Evolutionary conservation across 2,329 filamentous ascomycete genomes (phyloP).

Genomic region (Harringtonia aguacate): DNA sequence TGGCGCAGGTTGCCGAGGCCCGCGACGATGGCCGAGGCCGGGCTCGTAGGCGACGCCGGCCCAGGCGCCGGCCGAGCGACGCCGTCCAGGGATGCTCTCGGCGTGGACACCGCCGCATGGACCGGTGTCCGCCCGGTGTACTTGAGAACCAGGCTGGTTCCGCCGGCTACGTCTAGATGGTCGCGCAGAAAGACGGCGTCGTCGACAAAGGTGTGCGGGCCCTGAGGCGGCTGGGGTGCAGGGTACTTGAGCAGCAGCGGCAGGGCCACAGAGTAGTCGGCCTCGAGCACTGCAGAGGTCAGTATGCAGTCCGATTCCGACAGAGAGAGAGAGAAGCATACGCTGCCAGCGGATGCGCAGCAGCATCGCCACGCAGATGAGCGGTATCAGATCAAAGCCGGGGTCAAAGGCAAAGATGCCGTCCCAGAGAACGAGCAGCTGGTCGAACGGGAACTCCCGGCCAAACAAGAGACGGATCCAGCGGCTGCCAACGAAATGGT

Average conservation of each 20-base stretch:
- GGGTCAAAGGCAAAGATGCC: slow-evolving; percentile 80
- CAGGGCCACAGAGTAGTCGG: slow-evolving; percentile 79
- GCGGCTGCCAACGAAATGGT: slow-evolving; percentile 50
- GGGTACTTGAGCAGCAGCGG: slow-evolving; percentile 79
- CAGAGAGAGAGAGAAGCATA: slow-evolving; percentile 29
- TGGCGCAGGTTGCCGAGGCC: slow-evolving; percentile 26
- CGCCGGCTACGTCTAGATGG: slow-evolving; percentile 52
- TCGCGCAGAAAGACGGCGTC: slow-evolving; percentile 69
- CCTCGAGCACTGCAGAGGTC: slow-evolving; percentile 54
- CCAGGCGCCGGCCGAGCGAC: slow-evolving; percentile 11
- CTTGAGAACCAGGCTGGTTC: slow-evolving; percentile 55
- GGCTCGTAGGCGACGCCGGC: slow-evolving; percentile 7
- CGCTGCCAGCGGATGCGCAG: slow-evolving; percentile 82
- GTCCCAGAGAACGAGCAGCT: slow-evolving; percentile 83
- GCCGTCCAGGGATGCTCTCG: slow-evolving; percentile 3
- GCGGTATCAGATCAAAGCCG: slow-evolving; percentile 67
- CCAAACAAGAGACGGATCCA: slow-evolving; percentile 93
- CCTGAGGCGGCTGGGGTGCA: slow-evolving; percentile 46
- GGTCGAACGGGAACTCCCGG: slow-evolving; percentile 81
- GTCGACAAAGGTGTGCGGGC: slow-evolving; percentile 70
- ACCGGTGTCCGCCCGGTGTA: slow-evolving; percentile 46
- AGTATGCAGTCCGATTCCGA: neutral
- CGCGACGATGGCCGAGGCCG: slow-evolving; percentile 6
- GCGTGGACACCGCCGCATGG: slow-evolving; percentile 6
- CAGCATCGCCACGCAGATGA: slow-evolving; percentile 91